These are phyloP conservation scores for Penicillium tannophilum DNA, from an alignment of 495 filamentous ascomycete species.

Conservation along the genomic window DNA sequence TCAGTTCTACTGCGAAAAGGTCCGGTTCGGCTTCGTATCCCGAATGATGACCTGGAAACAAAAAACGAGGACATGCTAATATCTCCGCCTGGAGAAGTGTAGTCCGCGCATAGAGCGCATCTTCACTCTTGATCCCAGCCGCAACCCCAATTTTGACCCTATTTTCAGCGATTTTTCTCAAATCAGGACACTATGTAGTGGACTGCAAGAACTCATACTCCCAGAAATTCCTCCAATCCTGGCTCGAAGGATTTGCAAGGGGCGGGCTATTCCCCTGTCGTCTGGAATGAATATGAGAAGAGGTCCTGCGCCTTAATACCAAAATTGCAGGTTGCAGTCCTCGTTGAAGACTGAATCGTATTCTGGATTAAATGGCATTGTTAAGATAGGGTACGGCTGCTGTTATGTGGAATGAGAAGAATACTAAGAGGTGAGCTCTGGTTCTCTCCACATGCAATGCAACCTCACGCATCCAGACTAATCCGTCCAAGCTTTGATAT, in stretches of 20 bases:
- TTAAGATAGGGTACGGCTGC: neutral
- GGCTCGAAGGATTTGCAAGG: neutral
- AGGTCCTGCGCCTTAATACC: neutral
- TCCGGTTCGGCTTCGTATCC: neutral
- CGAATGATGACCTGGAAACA: neutral
- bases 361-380: neutral
- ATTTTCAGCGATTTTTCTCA: neutral
- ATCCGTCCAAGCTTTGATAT: neutral
- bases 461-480: neutral
- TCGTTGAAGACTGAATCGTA: neutral
- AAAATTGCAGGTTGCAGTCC: neutral
- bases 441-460: neutral
- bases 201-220: neutral
- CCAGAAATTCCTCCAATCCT: neutral
- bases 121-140: neutral
- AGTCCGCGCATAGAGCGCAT: neutral
- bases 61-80: neutral
- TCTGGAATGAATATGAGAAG: neutral
- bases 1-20: neutral
- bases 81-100: neutral
- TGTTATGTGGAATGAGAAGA: no score
- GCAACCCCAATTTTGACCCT: neutral
- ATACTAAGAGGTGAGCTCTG: neutral
- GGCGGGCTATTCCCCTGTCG: neutral
- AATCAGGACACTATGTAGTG: neutral